Evolutionary conservation across 257 asterid genomes (phyloP), one percentile per base, ranked within the genome.

Genomic region (Nicotiana obtusifolia): DNA sequence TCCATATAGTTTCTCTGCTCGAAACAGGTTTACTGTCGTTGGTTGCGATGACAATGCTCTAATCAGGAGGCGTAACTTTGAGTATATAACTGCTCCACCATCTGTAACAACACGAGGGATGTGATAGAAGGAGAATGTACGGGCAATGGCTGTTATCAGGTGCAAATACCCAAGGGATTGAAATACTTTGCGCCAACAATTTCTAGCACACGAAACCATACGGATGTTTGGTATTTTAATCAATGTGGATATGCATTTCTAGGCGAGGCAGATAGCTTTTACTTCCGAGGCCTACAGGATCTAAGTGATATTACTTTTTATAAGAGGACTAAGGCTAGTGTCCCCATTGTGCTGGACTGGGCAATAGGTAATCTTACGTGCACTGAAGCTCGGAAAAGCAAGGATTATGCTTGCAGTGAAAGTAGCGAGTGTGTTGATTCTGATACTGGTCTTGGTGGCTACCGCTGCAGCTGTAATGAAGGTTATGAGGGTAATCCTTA

Each of bases 241-340:
- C 81, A 22, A 3, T 82, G 87, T 15, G 56, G 83, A 17, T 82
- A 60, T 73, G 83, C 87, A 7, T 85, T 82, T 49, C 56, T 85
- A 5, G 83, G 85, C 4, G 85, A 81, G 60, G 52, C 31, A 33
- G 64, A 49, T 16, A 47, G 81, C 10, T 81, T 85, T 53, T 5
- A n/a, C 5, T 85, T 85, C 69, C 47, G 65, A 2, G 82, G 87
- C 0, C 64, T 60, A 49, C 13, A 28, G 11, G 81, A 78, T 57
- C 11, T 81, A 8, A 37, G 33, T 6, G 81, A 78, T 17, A 49
- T 41, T 2, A 56, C 17, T 11, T 81, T 81, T 68, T 19, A 1
- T 7, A 4, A 62, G 30, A 60, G 85, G 47, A 78, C 37, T 5
- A 10, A 5, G 68, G 76, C 33, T 22, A 60, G 41, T 44, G 80